A percentile compares a stretch with the other conserved stretches of the same genome.
phyloP scores from a whole-genome alignment of 306 rosid species.

The Quercus robur region DNA sequence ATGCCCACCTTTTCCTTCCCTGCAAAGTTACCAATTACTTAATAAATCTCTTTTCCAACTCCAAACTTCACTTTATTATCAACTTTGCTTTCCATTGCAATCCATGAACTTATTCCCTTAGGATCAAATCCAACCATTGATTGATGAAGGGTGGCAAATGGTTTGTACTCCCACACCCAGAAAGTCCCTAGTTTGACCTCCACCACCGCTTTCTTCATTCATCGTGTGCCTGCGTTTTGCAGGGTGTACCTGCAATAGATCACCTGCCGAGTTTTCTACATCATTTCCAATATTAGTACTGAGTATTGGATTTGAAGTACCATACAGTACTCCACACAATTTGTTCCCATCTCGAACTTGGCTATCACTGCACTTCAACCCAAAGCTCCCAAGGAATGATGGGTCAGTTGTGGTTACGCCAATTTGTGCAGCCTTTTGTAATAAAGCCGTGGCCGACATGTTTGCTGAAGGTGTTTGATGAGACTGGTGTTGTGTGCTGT shows the following conservation, averaged over 20 bases:
- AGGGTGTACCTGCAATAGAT: conserved; percentile 47
- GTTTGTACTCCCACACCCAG: conserved; percentile 83
- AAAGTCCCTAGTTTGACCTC: conserved; percentile 84
- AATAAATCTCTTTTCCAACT: conserved; percentile 27
- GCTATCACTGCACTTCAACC: conserved; percentile 42
- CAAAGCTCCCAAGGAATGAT: conserved; percentile 55
- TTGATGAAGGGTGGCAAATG: conserved; percentile 65
- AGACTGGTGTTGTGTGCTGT: conserved; percentile 49
- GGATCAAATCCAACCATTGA: conserved; percentile 66
- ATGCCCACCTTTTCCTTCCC: conserved; percentile 52
- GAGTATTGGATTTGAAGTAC: conserved; percentile 32
- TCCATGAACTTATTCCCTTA: background rate
- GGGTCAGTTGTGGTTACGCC: conserved; percentile 65
- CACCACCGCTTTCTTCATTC: conserved; percentile 40
- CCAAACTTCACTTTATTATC: conserved; percentile 27
- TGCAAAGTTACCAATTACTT: conserved; percentile 51
- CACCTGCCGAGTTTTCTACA: conserved; percentile 40
- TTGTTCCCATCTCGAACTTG: conserved; percentile 49
- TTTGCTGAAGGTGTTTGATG: conserved; percentile 41
- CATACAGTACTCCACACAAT: conserved; percentile 36
- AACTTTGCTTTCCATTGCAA: conserved; percentile 23
- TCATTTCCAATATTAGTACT: conserved; percentile 23
- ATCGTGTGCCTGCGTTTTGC: conserved; percentile 59
- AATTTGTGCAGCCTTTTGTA: conserved; percentile 82
- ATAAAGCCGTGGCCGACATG: conserved; percentile 92